These are phyloP conservation scores for Cucurbita moschata DNA, from an alignment of 306 rosid species.

Conservation along the genomic window DNA sequence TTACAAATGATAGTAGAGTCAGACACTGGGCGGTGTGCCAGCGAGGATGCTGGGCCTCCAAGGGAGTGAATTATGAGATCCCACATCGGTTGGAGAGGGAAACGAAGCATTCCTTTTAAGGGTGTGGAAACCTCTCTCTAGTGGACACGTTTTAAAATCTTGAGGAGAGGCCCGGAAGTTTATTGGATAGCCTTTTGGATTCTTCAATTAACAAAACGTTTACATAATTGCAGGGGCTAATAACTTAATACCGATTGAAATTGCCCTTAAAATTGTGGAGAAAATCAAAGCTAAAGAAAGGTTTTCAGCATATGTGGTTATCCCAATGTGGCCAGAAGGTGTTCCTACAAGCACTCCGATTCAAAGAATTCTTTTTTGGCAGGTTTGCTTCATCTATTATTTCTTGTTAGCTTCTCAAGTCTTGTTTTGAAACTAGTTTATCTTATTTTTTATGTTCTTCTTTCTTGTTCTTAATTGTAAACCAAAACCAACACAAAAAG, in stretches of 20 bases:
- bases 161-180: neutral
- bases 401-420: neutral
- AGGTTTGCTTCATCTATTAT: slow-evolving; percentile 24
- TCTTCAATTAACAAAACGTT: neutral
- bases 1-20: no score
- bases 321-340: slow-evolving; percentile 98
- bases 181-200: neutral
- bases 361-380: slow-evolving; percentile 83
- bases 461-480: neutral
- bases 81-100: no score
- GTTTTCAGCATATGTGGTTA: slow-evolving; percentile 46
- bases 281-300: slow-evolving; percentile 65
- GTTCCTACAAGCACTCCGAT: slow-evolving; percentile 46
- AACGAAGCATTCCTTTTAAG: no score
- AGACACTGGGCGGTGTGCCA: no score
- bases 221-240: slow-evolving; percentile 39
- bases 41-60: no score
- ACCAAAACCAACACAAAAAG: neutral
- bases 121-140: no score
- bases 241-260: slow-evolving; percentile 76
- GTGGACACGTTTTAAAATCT: no score
- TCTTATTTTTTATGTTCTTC: neutral
- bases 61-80: no score
- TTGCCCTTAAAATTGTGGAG: slow-evolving; percentile 54
- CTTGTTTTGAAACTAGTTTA: neutral